Evolutionary conservation across 2,329 filamentous ascomycete genomes (phyloP).

Genomic region (Alternaria arbusti): DNA sequence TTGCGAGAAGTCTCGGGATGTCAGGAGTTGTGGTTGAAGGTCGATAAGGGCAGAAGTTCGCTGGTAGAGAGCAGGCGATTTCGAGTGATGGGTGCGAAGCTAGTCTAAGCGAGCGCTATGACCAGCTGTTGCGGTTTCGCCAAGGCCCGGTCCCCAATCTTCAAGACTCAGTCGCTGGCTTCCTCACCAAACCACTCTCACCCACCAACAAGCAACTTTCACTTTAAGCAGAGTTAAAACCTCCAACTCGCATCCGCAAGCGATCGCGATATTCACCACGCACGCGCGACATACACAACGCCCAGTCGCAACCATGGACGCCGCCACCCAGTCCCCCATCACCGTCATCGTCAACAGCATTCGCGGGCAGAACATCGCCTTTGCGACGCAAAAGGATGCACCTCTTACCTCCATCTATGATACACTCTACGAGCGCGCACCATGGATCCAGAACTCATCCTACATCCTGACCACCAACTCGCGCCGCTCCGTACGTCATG

Average conservation of each 20-base stretch:
- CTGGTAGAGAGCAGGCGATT: conserved; percentile 8
- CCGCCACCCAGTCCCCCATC: conserved; percentile 31
- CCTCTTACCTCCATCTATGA: conserved; percentile 75
- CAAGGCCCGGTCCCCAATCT: conserved; percentile 5
- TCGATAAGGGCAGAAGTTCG: conserved; percentile 26
- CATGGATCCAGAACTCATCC: conserved; percentile 59
- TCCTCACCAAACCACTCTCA: conserved; percentile 1
- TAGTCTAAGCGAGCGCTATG: conserved; percentile 21
- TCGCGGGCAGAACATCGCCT: conserved; percentile 78
- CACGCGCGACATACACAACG: not conserved
- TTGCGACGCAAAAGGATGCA: conserved; percentile 73
- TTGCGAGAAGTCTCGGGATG: conserved; percentile 36
- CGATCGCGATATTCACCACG: not conserved
- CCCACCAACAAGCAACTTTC: not conserved
- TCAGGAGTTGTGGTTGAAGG: conserved; percentile 19
- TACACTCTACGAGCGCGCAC: conserved; percentile 64
- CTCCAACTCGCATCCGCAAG: not conserved
- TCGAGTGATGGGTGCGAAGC: conserved; percentile 19
- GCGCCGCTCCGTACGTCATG: conserved; percentile 71
- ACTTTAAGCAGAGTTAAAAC: not conserved
- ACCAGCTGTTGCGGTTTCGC: conserved; percentile 2
- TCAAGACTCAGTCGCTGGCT: not conserved
- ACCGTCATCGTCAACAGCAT: conserved; percentile 82
- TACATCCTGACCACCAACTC: conserved; percentile 83
- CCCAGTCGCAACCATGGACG: conserved; percentile 26